These are phyloP conservation scores for Roridomyces roridus DNA, from an alignment of 768 basidiomycete genomes.

Conservation along the genomic window DNA sequence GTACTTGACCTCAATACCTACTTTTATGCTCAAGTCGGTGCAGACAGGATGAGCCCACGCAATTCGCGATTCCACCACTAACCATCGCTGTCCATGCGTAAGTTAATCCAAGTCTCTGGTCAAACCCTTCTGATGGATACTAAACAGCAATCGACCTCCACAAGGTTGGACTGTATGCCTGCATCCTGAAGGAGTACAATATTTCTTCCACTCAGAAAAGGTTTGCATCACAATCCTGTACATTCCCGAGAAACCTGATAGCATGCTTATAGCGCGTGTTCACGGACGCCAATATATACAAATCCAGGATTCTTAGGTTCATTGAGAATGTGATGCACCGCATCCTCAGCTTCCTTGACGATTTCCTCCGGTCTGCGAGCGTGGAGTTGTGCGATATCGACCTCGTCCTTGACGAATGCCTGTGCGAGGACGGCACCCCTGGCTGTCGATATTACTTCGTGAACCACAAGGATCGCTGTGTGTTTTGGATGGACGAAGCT, in stretches of 20 bases:
- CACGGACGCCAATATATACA: conserved; percentile 60
- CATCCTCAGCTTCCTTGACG: conserved; percentile 35
- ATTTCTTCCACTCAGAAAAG: conserved; percentile 54
- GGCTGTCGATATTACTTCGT: conserved; percentile 33
- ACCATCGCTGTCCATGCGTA: conserved; percentile 10
- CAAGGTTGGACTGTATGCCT: conserved; percentile 50
- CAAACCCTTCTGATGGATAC: not conserved
- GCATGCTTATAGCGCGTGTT: conserved; percentile 49
- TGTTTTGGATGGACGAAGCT: conserved; percentile 62
- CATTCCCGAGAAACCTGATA: conserved; percentile 41
- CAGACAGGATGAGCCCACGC: not conserved
- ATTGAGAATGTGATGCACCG: conserved; percentile 42
- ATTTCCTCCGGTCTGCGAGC: conserved; percentile 22
- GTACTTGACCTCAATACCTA: not conserved
- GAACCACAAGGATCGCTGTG: conserved; percentile 46
- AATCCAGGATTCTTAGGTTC: conserved; percentile 36
- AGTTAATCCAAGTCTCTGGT: not conserved
- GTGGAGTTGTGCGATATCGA: conserved; percentile 42
- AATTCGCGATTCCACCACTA: not conserved
- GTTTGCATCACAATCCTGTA: conserved; percentile 35
- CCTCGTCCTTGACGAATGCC: conserved; percentile 52
- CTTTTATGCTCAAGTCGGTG: not conserved
- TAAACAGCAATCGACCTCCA: conserved; percentile 19
- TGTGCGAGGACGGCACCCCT: conserved; percentile 21
- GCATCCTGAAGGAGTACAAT: conserved; percentile 69